A percentile compares a stretch with the other conserved stretches of the same genome.
These are phyloP conservation scores for Quercus tomentella DNA, from an alignment of 331 rosid species.

Conservation along the genomic window DNA sequence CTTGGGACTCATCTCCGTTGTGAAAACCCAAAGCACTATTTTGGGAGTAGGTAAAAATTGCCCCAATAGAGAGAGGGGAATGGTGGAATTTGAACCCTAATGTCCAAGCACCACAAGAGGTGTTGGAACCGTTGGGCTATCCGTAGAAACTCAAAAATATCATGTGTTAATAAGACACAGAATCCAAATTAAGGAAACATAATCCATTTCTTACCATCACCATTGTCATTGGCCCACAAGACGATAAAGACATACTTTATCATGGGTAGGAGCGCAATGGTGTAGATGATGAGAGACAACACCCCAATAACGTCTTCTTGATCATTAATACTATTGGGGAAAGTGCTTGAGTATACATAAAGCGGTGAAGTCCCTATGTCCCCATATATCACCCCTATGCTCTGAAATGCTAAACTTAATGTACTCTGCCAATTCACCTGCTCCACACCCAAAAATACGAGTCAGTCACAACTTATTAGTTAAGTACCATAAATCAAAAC, in stretches of 20 bases:
- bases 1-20: too few relatives aligned
- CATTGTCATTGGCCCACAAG: constrained; percentile 75
- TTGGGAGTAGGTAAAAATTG: too few relatives aligned
- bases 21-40: too few relatives aligned
- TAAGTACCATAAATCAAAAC: neutral
- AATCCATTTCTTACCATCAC: constrained; percentile 46
- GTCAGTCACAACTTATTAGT: neutral
- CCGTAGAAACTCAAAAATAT: too few relatives aligned
- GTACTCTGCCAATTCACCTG: constrained; percentile 56
- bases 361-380: constrained; percentile 95
- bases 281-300: constrained; percentile 71
- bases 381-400: constrained; percentile 79
- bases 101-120: too few relatives aligned
- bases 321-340: constrained; percentile 25
- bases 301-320: constrained; percentile 56
- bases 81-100: too few relatives aligned
- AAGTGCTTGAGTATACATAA: constrained; percentile 60
- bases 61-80: too few relatives aligned
- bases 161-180: too few relatives aligned
- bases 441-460: neutral
- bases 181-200: neutral
- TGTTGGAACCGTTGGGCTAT: too few relatives aligned
- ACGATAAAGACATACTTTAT: constrained; percentile 73
- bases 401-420: constrained; percentile 69
- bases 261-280: constrained; percentile 58